These are phyloP conservation scores for Saccharomyces hybrid DNA, from an alignment of 1,139 yeast genomes.

Conservation along the genomic window DNA sequence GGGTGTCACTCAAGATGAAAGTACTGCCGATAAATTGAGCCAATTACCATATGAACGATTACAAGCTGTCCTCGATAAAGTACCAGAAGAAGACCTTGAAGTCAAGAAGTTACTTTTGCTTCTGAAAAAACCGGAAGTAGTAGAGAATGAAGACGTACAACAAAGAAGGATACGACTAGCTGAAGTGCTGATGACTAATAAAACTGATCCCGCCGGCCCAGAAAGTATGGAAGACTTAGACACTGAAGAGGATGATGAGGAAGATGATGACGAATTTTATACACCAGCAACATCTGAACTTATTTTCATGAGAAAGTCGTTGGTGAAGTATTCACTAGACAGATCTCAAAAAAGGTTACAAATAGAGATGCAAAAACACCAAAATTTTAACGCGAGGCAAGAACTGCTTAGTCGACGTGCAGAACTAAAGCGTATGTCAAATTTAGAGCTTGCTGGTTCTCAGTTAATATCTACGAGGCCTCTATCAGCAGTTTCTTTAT, in stretches of 20 bases:
- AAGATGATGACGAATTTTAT: conserved; percentile 70
- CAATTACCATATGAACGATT: not conserved
- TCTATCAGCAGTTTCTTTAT: conserved; percentile 50
- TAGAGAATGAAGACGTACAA: conserved; percentile 53
- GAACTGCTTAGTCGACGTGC: conserved; percentile 43
- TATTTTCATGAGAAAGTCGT: conserved; percentile 43
- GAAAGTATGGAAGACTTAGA: too few species aligned
- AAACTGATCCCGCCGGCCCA: too few species aligned
- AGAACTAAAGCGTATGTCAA: conserved; percentile 35
- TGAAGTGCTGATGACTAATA: conserved; percentile 31
- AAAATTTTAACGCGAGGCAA: conserved; percentile 21
- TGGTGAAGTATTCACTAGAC: conserved; percentile 46
- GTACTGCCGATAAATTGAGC: not conserved
- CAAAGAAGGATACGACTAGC: conserved; percentile 56
- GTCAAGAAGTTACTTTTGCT: conserved; percentile 37
- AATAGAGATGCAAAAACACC: conserved; percentile 10
- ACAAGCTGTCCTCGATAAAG: not conserved
- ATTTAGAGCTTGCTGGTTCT: conserved; percentile 52
- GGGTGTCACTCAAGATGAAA: not conserved
- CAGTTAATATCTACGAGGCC: conserved; percentile 66
- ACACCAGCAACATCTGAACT: conserved; percentile 70
- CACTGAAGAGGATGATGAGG: too few species aligned
- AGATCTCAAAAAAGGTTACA: conserved; percentile 43
- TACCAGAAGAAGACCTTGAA: not conserved
- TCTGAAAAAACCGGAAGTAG: conserved; percentile 51